Evolutionary conservation across 2,329 filamentous ascomycete genomes (phyloP), one percentile per base, ranked within the genome.

Genomic region (Neofusicoccum laricinum): DNA sequence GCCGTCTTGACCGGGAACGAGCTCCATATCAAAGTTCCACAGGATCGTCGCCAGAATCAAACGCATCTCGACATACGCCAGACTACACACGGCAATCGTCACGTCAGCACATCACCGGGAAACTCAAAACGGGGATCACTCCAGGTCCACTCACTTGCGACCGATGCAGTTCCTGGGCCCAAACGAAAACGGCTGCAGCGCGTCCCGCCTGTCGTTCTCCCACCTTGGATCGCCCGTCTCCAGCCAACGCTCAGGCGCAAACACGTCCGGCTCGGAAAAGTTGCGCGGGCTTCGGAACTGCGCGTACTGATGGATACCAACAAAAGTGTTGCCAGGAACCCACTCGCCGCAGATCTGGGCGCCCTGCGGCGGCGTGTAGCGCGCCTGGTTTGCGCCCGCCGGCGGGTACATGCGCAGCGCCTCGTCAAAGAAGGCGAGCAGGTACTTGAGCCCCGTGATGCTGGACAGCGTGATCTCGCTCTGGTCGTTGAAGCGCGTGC

Each of bases 171-270:
- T 72, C 17, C 81, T 70, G 0, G 78, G 72, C 0, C 81, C 82
- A 36, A 77, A 71, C 0, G 75, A 77, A 68, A 84, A 84, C 0
- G 80, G 71, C 19, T 81, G 76, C 11, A 81, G 64, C n/a, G 70
- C 78, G 4, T 69, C 70, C 38, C 71, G 73, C 34, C 75, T 68
- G 41, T 76, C 74, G n/a, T 68, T 66, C 1, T 66, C 68, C 19
- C 69, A 77, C 4, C 59, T 15, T 64, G 48, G 41, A 69, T 68
- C 0, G 69, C 67, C 66, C 3, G 70, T 67, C 0, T 69, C 71
- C 2, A 78, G 61, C 78, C 79, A 82, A n/a, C 79, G 71, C 59
- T 81, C 76, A 2, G 80, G 80, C 4, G 71, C 66, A 61, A 78
- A 82, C 7, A 67, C 65, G 6, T 71, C 51, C 0, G 78, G 71